Conservation (phyloP, 148 eudicot species). For the Camellia lanceoleosa region DNA sequence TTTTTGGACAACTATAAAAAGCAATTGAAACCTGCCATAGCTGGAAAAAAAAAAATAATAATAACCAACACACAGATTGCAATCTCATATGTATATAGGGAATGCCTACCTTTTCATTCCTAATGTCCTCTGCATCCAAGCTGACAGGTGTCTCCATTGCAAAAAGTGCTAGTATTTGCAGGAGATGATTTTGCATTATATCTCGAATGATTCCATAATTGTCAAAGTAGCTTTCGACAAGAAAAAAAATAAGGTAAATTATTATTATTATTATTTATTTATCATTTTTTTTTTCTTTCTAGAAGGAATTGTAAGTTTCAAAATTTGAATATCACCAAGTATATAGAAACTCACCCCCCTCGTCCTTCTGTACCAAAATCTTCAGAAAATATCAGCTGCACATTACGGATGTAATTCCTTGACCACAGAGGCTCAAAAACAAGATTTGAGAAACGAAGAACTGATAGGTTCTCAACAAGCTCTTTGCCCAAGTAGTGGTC, state of each 20-base stretch:
- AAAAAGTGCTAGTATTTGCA: slow-evolving; percentile 83
- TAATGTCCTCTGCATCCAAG: slow-evolving; percentile 82
- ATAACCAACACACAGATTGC: neutral
- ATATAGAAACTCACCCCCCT: slow-evolving; percentile 52
- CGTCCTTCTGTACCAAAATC: slow-evolving; percentile 78
- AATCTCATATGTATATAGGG: neutral
- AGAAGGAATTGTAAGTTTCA: neutral
- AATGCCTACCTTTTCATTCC: slow-evolving; percentile 76
- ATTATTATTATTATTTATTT: neutral
- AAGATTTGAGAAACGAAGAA: slow-evolving; percentile 89
- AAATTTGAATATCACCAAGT: neutral
- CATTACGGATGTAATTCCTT: slow-evolving; percentile 73
- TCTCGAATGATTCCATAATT: slow-evolving; percentile 84
- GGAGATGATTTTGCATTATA: slow-evolving; percentile 88
- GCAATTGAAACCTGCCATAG: neutral
- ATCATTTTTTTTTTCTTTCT: neutral
- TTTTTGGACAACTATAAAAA: neutral
- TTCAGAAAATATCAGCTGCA: slow-evolving; percentile 80
- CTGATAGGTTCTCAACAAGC: slow-evolving; percentile 80
- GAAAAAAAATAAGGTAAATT: neutral
- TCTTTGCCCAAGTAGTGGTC: slow-evolving; percentile 92
- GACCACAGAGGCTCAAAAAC: slow-evolving; percentile 89
- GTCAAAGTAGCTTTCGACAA: slow-evolving; percentile 59
- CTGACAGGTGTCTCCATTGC: slow-evolving; percentile 96
- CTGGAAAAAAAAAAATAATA: neutral